phyloP scores from a whole-genome alignment of 371 early-diverging fungal species.

The Rhizopus arrhizus region DNA sequence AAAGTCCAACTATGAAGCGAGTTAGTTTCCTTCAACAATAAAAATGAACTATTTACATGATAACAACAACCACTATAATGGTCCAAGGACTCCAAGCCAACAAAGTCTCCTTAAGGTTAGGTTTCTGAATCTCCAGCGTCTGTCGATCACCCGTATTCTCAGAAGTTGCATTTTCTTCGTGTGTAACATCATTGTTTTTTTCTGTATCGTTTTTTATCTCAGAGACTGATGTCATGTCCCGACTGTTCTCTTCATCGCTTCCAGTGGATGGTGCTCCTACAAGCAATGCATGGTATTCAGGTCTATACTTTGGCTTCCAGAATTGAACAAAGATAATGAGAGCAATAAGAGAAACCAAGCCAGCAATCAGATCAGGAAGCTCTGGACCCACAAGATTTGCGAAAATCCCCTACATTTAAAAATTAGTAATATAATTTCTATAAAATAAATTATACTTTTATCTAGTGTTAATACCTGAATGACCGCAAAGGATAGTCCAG shows the following conservation, averaged over 20 bases:
- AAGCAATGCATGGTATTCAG: constrained; percentile 37
- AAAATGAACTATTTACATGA: constrained; percentile 32
- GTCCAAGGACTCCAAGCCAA: constrained; percentile 56
- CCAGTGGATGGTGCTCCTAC: not conserved
- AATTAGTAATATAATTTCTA: not conserved
- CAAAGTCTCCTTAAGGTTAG: constrained; percentile 33
- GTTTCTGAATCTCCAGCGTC: constrained; percentile 25
- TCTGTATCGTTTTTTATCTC: not conserved
- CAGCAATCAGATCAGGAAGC: constrained; percentile 54
- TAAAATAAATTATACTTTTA: not conserved
- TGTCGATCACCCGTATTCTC: not conserved
- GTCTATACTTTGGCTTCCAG: constrained; percentile 50
- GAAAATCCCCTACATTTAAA: constrained; percentile 31
- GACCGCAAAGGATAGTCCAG: constrained; percentile 52
- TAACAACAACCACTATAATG: constrained; percentile 47
- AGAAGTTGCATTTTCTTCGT: not conserved
- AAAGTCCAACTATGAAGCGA: constrained; percentile 40
- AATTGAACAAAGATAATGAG: constrained; percentile 48
- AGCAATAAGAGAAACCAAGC: constrained; percentile 41
- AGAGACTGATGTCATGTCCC: not conserved
- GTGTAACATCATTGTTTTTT: constrained; percentile 6
- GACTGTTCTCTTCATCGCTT: constrained; percentile 21
- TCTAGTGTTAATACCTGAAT: constrained; percentile 28
- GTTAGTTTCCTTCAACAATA: not conserved
- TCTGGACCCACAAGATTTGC: constrained; percentile 53